phyloP scores from a whole-genome alignment of 1,284 basidiomycete species.

The Porphyrellus sp. region DNA sequence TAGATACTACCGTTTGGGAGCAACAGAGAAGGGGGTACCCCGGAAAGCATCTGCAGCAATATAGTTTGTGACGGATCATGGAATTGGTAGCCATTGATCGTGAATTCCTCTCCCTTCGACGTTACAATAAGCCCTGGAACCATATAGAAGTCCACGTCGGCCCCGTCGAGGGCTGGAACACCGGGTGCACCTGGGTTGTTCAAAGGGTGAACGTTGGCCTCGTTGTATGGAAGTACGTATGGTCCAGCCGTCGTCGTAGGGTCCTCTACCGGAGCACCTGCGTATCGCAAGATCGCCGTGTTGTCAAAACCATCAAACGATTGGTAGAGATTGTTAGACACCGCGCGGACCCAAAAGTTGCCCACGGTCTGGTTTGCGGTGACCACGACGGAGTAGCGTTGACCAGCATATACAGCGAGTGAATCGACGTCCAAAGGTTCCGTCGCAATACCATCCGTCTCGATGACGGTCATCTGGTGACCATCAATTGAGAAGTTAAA shows the following conservation, averaged over 20 bases:
- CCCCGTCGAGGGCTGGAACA: slow-evolving; percentile 32
- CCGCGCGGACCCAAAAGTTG: slow-evolving; percentile 40
- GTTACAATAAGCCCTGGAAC: slow-evolving; percentile 21
- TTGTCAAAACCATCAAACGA: slow-evolving; percentile 32
- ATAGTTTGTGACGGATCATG: slow-evolving; percentile 32
- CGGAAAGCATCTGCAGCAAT: slow-evolving; percentile 43
- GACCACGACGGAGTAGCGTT: slow-evolving; percentile 20
- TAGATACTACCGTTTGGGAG: slow-evolving; percentile 41
- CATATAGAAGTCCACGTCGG: slow-evolving; percentile 40
- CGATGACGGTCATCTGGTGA: slow-evolving; percentile 42
- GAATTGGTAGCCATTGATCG: slow-evolving; percentile 31
- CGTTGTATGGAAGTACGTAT: slow-evolving; percentile 33
- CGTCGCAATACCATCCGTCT: slow-evolving; percentile 50
- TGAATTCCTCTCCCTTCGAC: slow-evolving; percentile 4
- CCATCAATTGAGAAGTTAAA: slow-evolving; percentile 39
- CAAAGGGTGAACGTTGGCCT: slow-evolving; percentile 39
- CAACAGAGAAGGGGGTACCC: slow-evolving; percentile 36
- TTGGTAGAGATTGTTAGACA: slow-evolving; percentile 29
- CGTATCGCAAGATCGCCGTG: slow-evolving; percentile 53
- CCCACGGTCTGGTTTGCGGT: slow-evolving; percentile 36
- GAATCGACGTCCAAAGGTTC: slow-evolving; percentile 34
- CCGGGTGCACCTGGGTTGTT: slow-evolving; percentile 41
- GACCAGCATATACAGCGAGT: neutral
- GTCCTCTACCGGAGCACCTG: slow-evolving; percentile 40
- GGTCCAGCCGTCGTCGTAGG: slow-evolving; percentile 37